Evolutionary conservation across 257 asterid species (phyloP), one percentile per base, ranked within the genome.

Genomic region (Plantago major): DNA sequence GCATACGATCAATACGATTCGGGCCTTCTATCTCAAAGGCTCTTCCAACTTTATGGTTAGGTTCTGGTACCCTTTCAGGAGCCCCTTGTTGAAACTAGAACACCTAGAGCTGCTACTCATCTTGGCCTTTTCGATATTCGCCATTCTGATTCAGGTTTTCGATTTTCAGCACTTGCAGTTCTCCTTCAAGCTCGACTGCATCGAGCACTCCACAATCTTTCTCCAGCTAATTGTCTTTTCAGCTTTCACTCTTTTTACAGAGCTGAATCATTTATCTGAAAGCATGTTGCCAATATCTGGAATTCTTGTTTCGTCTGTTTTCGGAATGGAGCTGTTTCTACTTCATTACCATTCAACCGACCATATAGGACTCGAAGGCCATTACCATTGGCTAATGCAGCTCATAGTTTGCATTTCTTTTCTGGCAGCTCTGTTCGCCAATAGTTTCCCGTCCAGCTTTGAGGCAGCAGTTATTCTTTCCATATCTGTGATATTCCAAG

Each of bases 321-420:
- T 87, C 0, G 86, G 80, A 11, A 88, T 78, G 60, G 95, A 90
- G 78, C 80, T 87, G 58, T 90, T 90, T 86, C 77, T 90, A 62
- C 89, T 90, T 56, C 91, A 80, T 65, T 87, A 79, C 55, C 97
- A 87, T 67, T 90, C 97, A 15, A 70, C 93, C 1, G 90, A 90
- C 71, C 95, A 84, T 30, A 59, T 78, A 7, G 97, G 97, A 30
- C 78, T 83, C 0, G 96, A 90, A 77, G 97, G 97, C 17, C 96
- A 90, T 63, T 90, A 90, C 76, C 97, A 90, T 59, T 84, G 86
- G 88, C 84, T 90, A 2, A 76, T 87, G 78, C 95, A 90, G 74
- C 78, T 90, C 28, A 76, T 87, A 43, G 95, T 87, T 13, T 75
- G 71, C 54, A 68, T 69, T 26, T 83, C 97, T 11, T 65, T 90